phyloP scores from a whole-genome alignment of 768 basidiomycete species.

The Suillus weaverae region DNA sequence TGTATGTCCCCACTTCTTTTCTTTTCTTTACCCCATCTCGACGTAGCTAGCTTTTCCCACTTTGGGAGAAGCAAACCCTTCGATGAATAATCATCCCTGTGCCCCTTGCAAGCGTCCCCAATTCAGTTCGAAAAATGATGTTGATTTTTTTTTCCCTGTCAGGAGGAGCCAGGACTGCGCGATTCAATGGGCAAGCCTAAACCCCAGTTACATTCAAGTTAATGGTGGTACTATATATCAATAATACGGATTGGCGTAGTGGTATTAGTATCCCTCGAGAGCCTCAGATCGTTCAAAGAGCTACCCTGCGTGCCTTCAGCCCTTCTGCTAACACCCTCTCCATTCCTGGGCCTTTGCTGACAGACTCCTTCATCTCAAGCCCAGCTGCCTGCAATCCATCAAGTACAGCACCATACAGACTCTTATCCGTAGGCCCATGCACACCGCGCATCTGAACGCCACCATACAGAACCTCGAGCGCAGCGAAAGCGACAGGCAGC shows the following conservation, averaged over 20 bases:
- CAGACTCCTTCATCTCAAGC: slow-evolving; percentile 39
- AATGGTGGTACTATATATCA: neutral
- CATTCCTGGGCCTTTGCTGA: slow-evolving; percentile 47
- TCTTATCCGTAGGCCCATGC: slow-evolving; percentile 58
- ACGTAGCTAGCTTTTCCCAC: neutral
- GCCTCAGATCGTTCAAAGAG: neutral
- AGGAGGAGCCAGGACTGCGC: neutral
- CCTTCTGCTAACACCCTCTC: slow-evolving; percentile 34
- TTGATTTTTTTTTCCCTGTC: neutral
- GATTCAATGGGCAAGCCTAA: neutral
- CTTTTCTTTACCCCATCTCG: neutral
- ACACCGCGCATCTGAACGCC: slow-evolving; percentile 58
- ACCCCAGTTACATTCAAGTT: neutral
- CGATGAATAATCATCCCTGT: neutral
- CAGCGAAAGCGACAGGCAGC: slow-evolving; percentile 82
- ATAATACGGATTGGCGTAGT: neutral
- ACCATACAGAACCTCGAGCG: slow-evolving; percentile 69
- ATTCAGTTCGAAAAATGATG: neutral
- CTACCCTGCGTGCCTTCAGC: slow-evolving; percentile 14
- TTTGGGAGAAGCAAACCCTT: neutral
- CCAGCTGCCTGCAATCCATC: slow-evolving; percentile 52
- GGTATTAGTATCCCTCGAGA: neutral
- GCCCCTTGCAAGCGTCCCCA: neutral
- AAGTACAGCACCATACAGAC: slow-evolving; percentile 65
- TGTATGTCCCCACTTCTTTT: neutral